phyloP scores from a whole-genome alignment of 306 rosid genomes.

The Potentilla sterilis region DNA sequence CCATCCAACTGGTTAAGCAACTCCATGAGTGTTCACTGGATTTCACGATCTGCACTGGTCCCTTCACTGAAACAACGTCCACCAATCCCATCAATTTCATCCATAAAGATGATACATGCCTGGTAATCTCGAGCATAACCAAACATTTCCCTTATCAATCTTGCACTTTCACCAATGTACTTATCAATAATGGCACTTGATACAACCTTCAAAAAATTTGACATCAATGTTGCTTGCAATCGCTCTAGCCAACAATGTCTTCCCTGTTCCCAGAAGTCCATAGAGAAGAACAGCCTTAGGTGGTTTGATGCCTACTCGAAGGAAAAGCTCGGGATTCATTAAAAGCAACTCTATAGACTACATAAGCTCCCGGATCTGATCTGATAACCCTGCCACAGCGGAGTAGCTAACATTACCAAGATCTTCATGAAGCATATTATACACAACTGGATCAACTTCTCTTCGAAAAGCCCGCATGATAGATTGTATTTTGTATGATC shows the following conservation, averaged over 20 bases:
- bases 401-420: slow-evolving; percentile 47
- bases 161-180: slow-evolving; percentile 77
- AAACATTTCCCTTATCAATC: too few species aligned
- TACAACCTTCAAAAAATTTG: slow-evolving; percentile 91
- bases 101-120: too few species aligned
- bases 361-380: slow-evolving; percentile 89
- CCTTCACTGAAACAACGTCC: slow-evolving; percentile 96
- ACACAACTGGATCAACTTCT: too few species aligned
- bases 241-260: slow-evolving; percentile 82
- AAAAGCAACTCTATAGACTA: slow-evolving; percentile 65
- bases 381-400: slow-evolving; percentile 89
- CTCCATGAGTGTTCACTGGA: slow-evolving; percentile 92
- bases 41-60: slow-evolving; percentile 90
- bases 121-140: too few species aligned
- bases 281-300: slow-evolving; percentile 90
- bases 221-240: slow-evolving; percentile 84
- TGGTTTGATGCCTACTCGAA: slow-evolving; percentile 74
- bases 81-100: slow-evolving; percentile 93
- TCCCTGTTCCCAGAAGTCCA: slow-evolving; percentile 96
- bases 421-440: too few species aligned
- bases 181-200: slow-evolving; percentile 92
- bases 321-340: slow-evolving; percentile 54
- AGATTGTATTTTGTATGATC: too few species aligned
- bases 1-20: slow-evolving; percentile 30
- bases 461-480: too few species aligned